Evolutionary conservation across 1,139 yeast species (phyloP), one percentile per base, ranked within the genome.

Genomic region (Geotrichum candidum): DNA sequence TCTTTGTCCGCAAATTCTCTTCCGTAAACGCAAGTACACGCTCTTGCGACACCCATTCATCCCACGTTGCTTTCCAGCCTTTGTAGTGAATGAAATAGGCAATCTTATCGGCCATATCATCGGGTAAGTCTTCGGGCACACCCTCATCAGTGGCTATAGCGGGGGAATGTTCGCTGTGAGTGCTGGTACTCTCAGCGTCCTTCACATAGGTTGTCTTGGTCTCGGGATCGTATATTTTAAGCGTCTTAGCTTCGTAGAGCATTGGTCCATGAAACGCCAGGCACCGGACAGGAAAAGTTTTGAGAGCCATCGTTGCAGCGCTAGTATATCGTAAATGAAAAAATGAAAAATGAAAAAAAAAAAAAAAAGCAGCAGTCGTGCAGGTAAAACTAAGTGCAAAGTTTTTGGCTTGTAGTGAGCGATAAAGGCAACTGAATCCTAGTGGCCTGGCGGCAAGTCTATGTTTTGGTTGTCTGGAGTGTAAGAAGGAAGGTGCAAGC

Each of bases 21-120:
- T 85, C 87, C 59, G 82, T 88, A 71, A 81, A 80, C 66, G 84
- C 87, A 71, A 90, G 77, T 11, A 92, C 82, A 52, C 98, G 78
- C 58, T 84, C 86, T 10, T 76, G 74, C 0, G 84, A 82, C 0
- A 94, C 96, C 99, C 99, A 94, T 73, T 94, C 99, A 72, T 94
- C 98, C 97, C 97, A 92, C 65, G 92, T 86, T 25, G 86, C 76
- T 70, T 91, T 94, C 99, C 99, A 94, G 1, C 99, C 98, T 69
- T 87, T 89, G 75, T 94, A 94, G 72, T 94, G 99, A 10, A 94
- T 84, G 67, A 79, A 86, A 73, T 84, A 92, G 62, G 85, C 80
- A 61, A 77, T 73, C 59, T 76, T 67, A 45, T 66, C 67, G 11
- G 51, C 23, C 29, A 41, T 41, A 50, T 77, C 80, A 18, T 72